Evolutionary conservation across 768 basidiomycete species (phyloP), one percentile per base, ranked within the genome.

Genomic region (Suillus paluster): DNA sequence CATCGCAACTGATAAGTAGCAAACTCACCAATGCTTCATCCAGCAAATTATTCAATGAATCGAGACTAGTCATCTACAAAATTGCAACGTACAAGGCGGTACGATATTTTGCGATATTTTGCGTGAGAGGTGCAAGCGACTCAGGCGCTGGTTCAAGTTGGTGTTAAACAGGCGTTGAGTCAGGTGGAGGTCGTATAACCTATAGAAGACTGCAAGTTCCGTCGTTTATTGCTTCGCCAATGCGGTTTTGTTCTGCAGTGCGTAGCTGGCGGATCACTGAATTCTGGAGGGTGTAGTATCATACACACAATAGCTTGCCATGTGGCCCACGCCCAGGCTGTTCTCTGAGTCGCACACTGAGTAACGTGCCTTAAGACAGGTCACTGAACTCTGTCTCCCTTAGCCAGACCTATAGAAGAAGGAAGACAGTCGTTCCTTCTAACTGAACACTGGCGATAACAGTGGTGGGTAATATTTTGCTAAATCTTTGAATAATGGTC

Each of bases 1-100:
- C 62, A 74, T 74, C 66, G 64, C 33, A 50, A 53, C 49, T 50
- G 46, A 34, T 60, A 57, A 61, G 39, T 59, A 50, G 36, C 6
- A 48, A 64, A 27, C 64, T 57, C 44, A 73, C 72, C 70, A 71
- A 62, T 64, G 42, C 64, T 7, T 62, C 65, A 19, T 75, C 66
- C 53, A 73, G 48, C 7, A 66, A 66, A 42, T 30, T 39, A 27
- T 69, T 56, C 50, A 70, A 63, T 17, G 36, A 23, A 5, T 60
- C 63, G 15, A 72, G 57, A 25, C 34, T 25, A 4, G 19, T 9
- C 49, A 54, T 62, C 39, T 27, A 39, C 19, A 30, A 38, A 38
- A 6, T 3, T 33, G 19, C 7, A 11, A 50, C 11, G 33, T 5
- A 17, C 49, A 49, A 10, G 19, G 17, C 15, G 25, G 33, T 34